Evolutionary conservation across 1,284 basidiomycete species (phyloP).

Genomic region (Meripilus lineatus): DNA sequence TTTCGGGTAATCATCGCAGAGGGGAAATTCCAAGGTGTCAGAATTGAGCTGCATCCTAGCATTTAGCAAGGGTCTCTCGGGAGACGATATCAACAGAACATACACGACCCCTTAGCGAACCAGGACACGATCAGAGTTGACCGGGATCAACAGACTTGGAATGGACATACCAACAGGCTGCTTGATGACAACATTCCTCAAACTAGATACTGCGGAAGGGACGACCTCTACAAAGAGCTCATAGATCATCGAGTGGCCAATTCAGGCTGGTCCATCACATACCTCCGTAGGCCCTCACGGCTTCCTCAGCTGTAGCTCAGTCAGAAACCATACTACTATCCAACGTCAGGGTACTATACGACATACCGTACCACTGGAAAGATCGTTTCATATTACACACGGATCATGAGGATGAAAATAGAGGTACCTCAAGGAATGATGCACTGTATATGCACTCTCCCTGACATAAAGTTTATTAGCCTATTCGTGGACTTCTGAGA

Average conservation of each 20-base stretch:
- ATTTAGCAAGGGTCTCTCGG: background rate
- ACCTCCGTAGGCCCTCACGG: slow-evolving; percentile 81
- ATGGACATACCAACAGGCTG: slow-evolving; percentile 80
- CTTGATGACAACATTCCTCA: slow-evolving; percentile 89
- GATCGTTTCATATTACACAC: slow-evolving; percentile 2
- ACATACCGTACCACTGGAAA: slow-evolving; percentile 71
- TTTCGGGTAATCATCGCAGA: slow-evolving; percentile 94
- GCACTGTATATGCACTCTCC: slow-evolving; percentile 79
- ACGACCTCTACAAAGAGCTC: slow-evolving; percentile 60
- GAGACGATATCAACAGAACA: slow-evolving; percentile 20
- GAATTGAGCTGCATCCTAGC: slow-evolving; percentile 52
- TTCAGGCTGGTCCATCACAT: slow-evolving; percentile 12
- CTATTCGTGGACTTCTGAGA: background rate
- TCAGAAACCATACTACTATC: background rate
- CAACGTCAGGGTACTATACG: background rate
- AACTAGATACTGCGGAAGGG: slow-evolving; percentile 67
- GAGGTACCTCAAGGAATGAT: slow-evolving; percentile 76
- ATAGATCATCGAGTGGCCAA: background rate
- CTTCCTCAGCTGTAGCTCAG: slow-evolving; percentile 85
- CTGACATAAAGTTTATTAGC: slow-evolving; percentile 29
- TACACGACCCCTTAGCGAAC: slow-evolving; percentile 53
- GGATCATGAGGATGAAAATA: background rate
- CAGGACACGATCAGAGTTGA: background rate
- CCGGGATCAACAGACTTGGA: too few species aligned
- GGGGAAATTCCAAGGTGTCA: slow-evolving; percentile 91